phyloP scores from a whole-genome alignment of 345 rosid genomes.

The Eucalyptus globulus region DNA sequence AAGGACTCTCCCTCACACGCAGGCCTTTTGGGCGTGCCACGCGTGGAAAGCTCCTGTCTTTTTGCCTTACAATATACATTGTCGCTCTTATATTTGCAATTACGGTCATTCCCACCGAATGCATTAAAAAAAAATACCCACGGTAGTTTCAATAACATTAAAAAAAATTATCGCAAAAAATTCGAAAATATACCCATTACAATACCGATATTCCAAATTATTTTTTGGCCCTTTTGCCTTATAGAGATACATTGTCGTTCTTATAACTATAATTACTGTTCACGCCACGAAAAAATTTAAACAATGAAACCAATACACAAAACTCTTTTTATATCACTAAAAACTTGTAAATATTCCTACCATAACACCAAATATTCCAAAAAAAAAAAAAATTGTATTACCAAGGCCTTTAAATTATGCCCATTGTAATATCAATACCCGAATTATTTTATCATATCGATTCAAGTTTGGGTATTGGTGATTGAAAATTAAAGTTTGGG shows the following conservation, averaged over 20 bases:
- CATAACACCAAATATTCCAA: neutral
- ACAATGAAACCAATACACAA: neutral
- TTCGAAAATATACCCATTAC: neutral
- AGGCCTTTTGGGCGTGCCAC: neutral
- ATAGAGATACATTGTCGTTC: too few species aligned
- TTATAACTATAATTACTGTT: neutral
- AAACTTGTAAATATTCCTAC: neutral
- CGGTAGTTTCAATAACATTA: neutral
- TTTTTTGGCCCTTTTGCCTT: neutral
- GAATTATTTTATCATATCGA: rapidly evolving
- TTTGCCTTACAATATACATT: neutral
- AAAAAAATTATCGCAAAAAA: too few species aligned
- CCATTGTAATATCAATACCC: neutral
- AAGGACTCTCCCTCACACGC: neutral
- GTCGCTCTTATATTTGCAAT: neutral
- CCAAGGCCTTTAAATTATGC: neutral
- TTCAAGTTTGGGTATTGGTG: neutral
- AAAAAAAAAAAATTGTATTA: too few species aligned
- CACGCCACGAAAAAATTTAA: neutral
- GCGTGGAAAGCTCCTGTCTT: neutral
- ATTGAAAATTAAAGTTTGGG: neutral
- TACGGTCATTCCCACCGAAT: neutral
- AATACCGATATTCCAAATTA: neutral
- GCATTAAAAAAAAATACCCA: too few species aligned
- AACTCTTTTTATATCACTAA: neutral